Evolutionary conservation across 805 yeast species (phyloP).

Genomic region (Candida maris): DNA sequence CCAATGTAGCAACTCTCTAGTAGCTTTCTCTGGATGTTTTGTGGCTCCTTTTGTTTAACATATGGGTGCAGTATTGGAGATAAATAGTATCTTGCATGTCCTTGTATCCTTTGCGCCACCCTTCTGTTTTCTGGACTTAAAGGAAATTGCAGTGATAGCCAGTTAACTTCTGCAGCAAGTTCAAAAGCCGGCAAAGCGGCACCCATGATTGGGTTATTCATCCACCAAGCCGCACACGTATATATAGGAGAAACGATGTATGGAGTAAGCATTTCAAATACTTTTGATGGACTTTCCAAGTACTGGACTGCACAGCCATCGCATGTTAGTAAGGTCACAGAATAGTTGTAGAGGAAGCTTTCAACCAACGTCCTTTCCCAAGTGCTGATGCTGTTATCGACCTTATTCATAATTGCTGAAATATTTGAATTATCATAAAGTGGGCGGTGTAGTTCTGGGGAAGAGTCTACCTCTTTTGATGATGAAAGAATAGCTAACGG

Average conservation of each 20-base stretch:
- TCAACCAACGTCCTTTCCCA: slow-evolving; percentile 36
- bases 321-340: slow-evolving; percentile 32
- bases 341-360: slow-evolving; percentile 40
- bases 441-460: neutral
- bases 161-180: slow-evolving; percentile 31
- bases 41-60: slow-evolving; percentile 3
- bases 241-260: slow-evolving; percentile 32
- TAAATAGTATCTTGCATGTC: slow-evolving; percentile 1
- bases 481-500: neutral
- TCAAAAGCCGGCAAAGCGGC: slow-evolving; percentile 35
- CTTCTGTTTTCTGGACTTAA: neutral
- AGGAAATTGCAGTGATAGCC: slow-evolving; percentile 24
- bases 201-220: slow-evolving; percentile 37
- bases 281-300: slow-evolving; percentile 37
- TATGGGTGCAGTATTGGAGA: slow-evolving; percentile 5
- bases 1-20: slow-evolving; percentile 7
- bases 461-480: neutral
- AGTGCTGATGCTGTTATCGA: slow-evolving; percentile 2
- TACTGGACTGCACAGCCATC: slow-evolving; percentile 22
- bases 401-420: neutral
- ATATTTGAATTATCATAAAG: neutral
- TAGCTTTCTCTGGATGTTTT: slow-evolving; percentile 5
- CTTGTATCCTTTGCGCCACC: slow-evolving; percentile 1
- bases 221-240: slow-evolving; percentile 28
- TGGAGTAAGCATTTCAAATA: slow-evolving; percentile 29